phyloP scores from a whole-genome alignment of 495 filamentous ascomycete genomes.

The Penicillium herquei region DNA sequence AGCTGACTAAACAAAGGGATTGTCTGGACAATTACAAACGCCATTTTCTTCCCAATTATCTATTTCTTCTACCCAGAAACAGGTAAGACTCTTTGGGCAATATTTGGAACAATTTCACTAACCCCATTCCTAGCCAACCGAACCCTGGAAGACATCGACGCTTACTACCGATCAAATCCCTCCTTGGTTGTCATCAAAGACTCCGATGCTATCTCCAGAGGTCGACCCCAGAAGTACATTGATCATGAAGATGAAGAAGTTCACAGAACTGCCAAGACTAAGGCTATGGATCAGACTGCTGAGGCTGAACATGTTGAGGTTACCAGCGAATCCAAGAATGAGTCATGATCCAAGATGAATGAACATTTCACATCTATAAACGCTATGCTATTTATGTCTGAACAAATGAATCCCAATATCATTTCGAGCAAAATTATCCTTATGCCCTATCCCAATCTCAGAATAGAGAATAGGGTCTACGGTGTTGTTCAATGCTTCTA shows the following conservation, averaged over 20 bases:
- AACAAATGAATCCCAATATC: too few relatives aligned
- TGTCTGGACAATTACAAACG: slow-evolving; percentile 59
- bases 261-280: slow-evolving; percentile 7
- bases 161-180: slow-evolving; percentile 47
- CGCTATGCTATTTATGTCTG: too few relatives aligned
- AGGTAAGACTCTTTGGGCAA: slow-evolving; percentile 15
- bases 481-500: too few relatives aligned
- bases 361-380: too few relatives aligned
- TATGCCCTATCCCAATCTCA: too few relatives aligned
- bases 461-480: too few relatives aligned
- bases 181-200: slow-evolving; percentile 40
- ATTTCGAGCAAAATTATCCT: too few relatives aligned
- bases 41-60: slow-evolving; percentile 56
- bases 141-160: slow-evolving; percentile 45
- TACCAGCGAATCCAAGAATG: neutral
- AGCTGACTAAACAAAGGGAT: slow-evolving; percentile 28
- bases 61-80: slow-evolving; percentile 66
- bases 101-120: slow-evolving; percentile 8
- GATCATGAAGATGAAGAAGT: slow-evolving; percentile 30
- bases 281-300: neutral
- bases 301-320: slow-evolving; percentile 2
- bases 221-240: slow-evolving; percentile 31
- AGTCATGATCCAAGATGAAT: too few relatives aligned
- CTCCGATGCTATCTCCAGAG: slow-evolving; percentile 25
- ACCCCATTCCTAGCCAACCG: slow-evolving; percentile 34